Percentiles rank a stretch among this genome's conserved stretches.
Conservation (phyloP, 1,284 basidiomycete genomes). For the Ganoderma leucocontextum region DNA sequence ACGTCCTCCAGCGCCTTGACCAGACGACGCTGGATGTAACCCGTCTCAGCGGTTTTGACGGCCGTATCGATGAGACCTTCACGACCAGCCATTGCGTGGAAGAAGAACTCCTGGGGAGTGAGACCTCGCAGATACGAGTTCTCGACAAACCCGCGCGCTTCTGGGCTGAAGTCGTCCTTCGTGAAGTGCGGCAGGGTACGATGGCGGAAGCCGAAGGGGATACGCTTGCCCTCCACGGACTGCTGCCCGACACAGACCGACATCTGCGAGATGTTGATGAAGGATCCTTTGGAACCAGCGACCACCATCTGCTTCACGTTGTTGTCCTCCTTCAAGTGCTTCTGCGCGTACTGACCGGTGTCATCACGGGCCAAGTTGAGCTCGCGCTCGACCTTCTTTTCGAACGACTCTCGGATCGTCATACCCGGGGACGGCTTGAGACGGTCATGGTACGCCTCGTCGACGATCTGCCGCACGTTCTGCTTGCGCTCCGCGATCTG, state of each 20-base stretch:
- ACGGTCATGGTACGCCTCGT: slow-evolving; percentile 82
- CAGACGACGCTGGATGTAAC: slow-evolving; percentile 97
- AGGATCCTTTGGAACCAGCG: slow-evolving; percentile 97
- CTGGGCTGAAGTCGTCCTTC: slow-evolving; percentile 98
- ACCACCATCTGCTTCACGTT: slow-evolving; percentile 99
- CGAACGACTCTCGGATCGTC: slow-evolving; percentile 99
- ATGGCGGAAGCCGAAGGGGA: slow-evolving; percentile 98
- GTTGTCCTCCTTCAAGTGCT: slow-evolving; percentile 97
- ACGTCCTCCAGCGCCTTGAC: slow-evolving; percentile 99
- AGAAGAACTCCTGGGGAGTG: slow-evolving; percentile 99
- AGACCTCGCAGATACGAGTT: slow-evolving; percentile 99
- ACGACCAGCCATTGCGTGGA: slow-evolving; percentile 99
- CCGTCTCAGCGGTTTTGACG: slow-evolving; percentile 99
- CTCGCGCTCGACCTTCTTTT: slow-evolving; percentile 90
- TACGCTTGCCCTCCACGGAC: slow-evolving; percentile 97
- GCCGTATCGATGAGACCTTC: slow-evolving; percentile 99
- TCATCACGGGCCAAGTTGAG: slow-evolving; percentile 96
- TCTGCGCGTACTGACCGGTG: slow-evolving; percentile 95
- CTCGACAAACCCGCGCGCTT: slow-evolving; percentile 98
- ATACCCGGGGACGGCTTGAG: slow-evolving; percentile 94
- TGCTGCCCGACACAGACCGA: slow-evolving; percentile 99
- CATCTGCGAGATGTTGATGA: slow-evolving; percentile 99
- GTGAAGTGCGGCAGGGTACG: slow-evolving; percentile 97
- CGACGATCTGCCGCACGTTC: slow-evolving; percentile 77
- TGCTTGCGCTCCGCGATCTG: slow-evolving; percentile 87